Evolutionary conservation across 768 basidiomycete genomes (phyloP).

Genomic region (Mycena leptocephala): DNA sequence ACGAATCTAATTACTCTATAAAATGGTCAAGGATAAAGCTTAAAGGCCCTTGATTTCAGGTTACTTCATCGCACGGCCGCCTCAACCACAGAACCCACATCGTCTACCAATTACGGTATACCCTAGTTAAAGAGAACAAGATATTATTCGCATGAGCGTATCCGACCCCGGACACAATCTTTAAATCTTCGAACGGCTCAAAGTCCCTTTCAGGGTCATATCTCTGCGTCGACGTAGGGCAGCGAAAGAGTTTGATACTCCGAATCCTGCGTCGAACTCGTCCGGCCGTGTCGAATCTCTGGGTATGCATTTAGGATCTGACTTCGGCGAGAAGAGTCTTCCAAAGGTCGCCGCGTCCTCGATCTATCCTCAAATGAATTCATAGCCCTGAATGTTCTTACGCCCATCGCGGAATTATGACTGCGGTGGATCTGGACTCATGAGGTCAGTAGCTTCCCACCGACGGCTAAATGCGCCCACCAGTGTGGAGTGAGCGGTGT

Average conservation of each 20-base stretch:
- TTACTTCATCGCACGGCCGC: too few species aligned
- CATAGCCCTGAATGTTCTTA: slow-evolving; percentile 42
- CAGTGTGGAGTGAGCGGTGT: slow-evolving; percentile 61
- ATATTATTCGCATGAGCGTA: too few species aligned
- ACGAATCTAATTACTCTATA: too few species aligned
- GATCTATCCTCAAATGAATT: slow-evolving; percentile 37
- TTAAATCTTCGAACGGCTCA: slow-evolving; percentile 23
- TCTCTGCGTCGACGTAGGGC: slow-evolving; percentile 18
- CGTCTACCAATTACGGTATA: too few species aligned
- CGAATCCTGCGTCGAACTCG: neutral
- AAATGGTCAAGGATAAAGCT: too few species aligned
- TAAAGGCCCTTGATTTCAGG: too few species aligned
- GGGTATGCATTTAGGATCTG: slow-evolving; percentile 67
- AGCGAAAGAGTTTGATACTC: slow-evolving; percentile 18
- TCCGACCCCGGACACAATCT: too few species aligned
- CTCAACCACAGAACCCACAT: too few species aligned
- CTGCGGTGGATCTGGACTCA: slow-evolving; percentile 55
- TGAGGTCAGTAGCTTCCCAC: neutral
- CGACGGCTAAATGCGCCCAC: slow-evolving; percentile 23
- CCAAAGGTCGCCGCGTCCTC: slow-evolving; percentile 57
- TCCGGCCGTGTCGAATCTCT: slow-evolving; percentile 59
- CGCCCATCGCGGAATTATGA: slow-evolving; percentile 61
- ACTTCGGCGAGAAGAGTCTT: slow-evolving; percentile 61
- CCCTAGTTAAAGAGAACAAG: too few species aligned
- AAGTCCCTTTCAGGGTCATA: neutral